Conservation (phyloP, 257 asterid species). For the Salvia splendens region DNA sequence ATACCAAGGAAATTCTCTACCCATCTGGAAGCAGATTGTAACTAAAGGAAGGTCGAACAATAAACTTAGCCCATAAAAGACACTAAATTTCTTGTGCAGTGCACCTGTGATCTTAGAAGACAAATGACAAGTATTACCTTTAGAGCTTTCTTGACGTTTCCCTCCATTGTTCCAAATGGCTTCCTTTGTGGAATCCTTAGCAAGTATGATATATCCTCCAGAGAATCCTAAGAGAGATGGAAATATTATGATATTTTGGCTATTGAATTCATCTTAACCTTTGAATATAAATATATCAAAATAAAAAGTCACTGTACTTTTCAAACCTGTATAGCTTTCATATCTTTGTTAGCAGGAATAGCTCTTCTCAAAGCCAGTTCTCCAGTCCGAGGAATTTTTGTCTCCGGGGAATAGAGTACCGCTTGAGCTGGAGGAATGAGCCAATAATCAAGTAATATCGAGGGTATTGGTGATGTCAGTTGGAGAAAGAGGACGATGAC, state of each 20-base stretch:
- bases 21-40: constrained; percentile 1
- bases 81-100: not conserved
- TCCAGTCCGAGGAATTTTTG: constrained; percentile 94
- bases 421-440: constrained; percentile 75
- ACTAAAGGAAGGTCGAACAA: constrained; percentile 14
- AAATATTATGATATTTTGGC: constrained; percentile 3
- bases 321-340: constrained; percentile 90
- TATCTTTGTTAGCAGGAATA: constrained; percentile 88
- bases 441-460: constrained; percentile 45
- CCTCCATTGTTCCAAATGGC: constrained; percentile 98
- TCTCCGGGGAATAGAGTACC: constrained; percentile 92
- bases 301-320: constrained; percentile 7
- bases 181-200: constrained; percentile 96
- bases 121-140: constrained; percentile 52
- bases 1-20: constrained; percentile 3
- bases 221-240: constrained; percentile 62
- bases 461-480: constrained; percentile 65
- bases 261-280: not conserved
- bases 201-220: constrained; percentile 94
- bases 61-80: constrained; percentile 4
- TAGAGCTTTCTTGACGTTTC: constrained; percentile 87
- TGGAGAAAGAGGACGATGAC: constrained; percentile 57
- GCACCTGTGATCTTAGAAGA: constrained; percentile 17
- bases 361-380: constrained; percentile 97
- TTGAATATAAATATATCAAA: not conserved